These are phyloP conservation scores for Phytophthora sp. DNA, from an alignment of 352 stramenopile species.

Conservation along the genomic window DNA sequence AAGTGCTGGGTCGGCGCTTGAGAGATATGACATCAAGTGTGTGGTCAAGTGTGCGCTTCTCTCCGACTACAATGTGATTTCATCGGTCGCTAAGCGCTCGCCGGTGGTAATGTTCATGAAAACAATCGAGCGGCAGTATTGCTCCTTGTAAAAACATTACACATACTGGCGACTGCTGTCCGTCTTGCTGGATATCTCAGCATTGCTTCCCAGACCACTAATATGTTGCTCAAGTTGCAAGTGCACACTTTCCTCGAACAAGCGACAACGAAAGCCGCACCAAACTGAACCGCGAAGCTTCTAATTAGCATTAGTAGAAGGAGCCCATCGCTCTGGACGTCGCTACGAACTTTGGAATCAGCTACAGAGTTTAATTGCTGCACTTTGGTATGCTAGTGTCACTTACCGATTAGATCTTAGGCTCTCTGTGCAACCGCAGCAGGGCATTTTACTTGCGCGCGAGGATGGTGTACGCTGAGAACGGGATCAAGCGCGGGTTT, in stretches of 20 bases:
- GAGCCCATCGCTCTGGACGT: too few species aligned
- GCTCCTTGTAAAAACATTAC: slow-evolving; percentile 18
- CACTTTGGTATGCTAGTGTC: too few species aligned
- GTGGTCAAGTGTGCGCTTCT: not conserved
- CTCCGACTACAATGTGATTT: slow-evolving; percentile 1
- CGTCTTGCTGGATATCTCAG: not conserved
- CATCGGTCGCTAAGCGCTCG: not conserved
- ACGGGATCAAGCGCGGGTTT: slow-evolving; percentile 31
- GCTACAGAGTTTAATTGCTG: too few species aligned
- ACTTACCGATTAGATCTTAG: too few species aligned
- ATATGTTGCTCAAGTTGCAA: not conserved
- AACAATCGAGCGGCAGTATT: not conserved
- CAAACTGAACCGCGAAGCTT: slow-evolving; percentile 12
- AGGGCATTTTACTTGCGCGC: slow-evolving; percentile 42
- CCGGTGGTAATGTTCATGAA: slow-evolving; percentile 3
- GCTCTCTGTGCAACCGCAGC: too few species aligned
- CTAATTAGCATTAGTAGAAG: slow-evolving; percentile 4
- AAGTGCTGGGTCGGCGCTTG: not conserved
- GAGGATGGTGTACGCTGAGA: slow-evolving; percentile 28
- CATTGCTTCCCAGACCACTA: not conserved
- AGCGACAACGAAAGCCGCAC: slow-evolving; percentile 8
- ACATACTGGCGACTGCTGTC: slow-evolving; percentile 3
- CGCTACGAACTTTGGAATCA: too few species aligned
- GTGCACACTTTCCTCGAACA: slow-evolving; percentile 11
- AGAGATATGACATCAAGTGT: not conserved